Evolutionary conservation across 108 stramenopile species (phyloP).

Genomic region (Skeletonema tropicum): DNA sequence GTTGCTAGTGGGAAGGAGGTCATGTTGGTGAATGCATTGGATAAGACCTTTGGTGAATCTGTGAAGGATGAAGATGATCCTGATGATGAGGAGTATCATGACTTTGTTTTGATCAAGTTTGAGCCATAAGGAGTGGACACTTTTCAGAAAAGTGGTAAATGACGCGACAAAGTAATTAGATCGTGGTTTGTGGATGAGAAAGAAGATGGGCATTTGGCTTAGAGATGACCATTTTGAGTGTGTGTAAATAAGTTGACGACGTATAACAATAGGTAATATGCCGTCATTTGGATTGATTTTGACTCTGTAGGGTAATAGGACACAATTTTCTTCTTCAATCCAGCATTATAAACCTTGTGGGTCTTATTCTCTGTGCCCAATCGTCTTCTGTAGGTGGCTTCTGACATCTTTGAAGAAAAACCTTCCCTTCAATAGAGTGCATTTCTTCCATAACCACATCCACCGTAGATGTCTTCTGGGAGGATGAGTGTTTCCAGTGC

Average conservation of each 20-base stretch:
- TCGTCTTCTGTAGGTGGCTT: no score
- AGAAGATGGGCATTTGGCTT: constrained; percentile 4
- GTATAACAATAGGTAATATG: constrained; percentile 1
- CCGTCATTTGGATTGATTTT: not conserved
- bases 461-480: no score
- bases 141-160: not conserved
- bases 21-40: constrained; percentile 68
- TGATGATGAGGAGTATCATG: constrained; percentile 82
- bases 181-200: not conserved
- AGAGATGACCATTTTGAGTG: not conserved
- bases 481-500: no score
- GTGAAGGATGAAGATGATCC: constrained; percentile 34
- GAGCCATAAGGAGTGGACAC: constrained; percentile 59
- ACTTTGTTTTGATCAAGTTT: constrained; percentile 90
- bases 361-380: no score
- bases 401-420: no score
- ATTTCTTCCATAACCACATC: no score
- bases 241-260: constrained; percentile 4
- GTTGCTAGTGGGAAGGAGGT: constrained; percentile 76
- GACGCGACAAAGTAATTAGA: not conserved
- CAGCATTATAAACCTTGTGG: no score
- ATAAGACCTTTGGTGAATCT: constrained; percentile 70
- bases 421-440: no score
- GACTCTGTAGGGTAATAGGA: no score
- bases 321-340: no score